Conservation (phyloP, 345 rosid genomes). For the Salix koriyanagi region DNA sequence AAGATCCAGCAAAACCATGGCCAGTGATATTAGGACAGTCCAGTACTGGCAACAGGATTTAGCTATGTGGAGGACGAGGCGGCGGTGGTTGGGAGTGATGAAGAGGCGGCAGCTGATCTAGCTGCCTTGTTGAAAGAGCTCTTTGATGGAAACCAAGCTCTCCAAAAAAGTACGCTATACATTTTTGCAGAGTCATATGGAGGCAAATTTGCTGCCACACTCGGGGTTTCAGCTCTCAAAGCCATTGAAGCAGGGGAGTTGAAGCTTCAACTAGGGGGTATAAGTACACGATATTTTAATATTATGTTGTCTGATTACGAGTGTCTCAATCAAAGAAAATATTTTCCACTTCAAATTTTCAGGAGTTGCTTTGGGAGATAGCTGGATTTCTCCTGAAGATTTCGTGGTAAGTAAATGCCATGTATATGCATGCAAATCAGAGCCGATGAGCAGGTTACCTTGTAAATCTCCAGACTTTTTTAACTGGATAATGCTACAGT, state of each 20-base stretch:
- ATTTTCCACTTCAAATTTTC: neutral
- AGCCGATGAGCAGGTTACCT: neutral
- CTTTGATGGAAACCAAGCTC: slow-evolving; percentile 25
- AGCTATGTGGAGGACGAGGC: slow-evolving; percentile 36
- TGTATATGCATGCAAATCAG: neutral
- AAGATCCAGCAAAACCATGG: slow-evolving; percentile 38
- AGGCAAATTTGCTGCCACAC: slow-evolving; percentile 46
- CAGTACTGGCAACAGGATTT: slow-evolving; percentile 40
- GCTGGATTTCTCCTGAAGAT: slow-evolving; percentile 50
- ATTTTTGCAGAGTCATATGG: slow-evolving; percentile 50
- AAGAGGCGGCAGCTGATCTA: slow-evolving; percentile 46
- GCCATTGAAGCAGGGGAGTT: slow-evolving; percentile 38
- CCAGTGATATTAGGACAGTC: slow-evolving; percentile 41
- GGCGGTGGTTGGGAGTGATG: slow-evolving; percentile 35
- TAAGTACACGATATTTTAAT: neutral
- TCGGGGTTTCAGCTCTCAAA: slow-evolving; percentile 29
- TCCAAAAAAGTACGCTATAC: slow-evolving; percentile 38
- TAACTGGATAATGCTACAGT: slow-evolving; percentile 11
- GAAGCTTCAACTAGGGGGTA: slow-evolving; percentile 44
- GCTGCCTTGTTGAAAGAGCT: slow-evolving; percentile 35
- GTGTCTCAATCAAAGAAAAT: too few species aligned
- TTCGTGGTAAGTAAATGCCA: slow-evolving; percentile 26
- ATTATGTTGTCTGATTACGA: too few species aligned
- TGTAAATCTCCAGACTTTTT: too few species aligned
- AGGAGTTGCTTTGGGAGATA: slow-evolving; percentile 50